Conservation (phyloP, 495 filamentous ascomycete species). For the Neurospora sp. region DNA sequence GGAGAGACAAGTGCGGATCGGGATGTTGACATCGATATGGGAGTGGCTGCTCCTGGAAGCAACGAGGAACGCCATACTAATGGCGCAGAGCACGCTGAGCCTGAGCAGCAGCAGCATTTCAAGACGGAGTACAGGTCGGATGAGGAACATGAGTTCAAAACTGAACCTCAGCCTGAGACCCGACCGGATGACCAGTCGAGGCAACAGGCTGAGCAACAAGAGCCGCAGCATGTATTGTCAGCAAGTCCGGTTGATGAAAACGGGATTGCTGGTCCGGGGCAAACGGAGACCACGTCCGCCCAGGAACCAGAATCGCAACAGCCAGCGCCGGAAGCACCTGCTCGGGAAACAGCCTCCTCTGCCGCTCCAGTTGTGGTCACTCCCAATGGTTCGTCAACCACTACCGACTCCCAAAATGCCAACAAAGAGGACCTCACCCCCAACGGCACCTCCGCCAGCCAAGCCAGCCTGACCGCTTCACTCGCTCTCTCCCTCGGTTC, state of each 20-base stretch:
- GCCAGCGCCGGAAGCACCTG: not conserved
- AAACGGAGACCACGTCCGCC: not conserved
- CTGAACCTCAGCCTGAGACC: not conserved
- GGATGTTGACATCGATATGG: not conserved
- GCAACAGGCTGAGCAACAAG: not conserved
- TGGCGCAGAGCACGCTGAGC: not conserved
- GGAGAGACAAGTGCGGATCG: not conserved
- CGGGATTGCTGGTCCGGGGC: not conserved
- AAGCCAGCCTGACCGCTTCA: not conserved
- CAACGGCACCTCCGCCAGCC: not conserved
- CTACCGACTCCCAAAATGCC: not conserved
- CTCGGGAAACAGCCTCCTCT: not conserved
- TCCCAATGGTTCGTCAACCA: not conserved
- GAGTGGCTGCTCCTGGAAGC: not conserved
- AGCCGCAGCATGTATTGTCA: not conserved
- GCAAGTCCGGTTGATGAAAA: not conserved
- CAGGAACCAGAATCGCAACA: not conserved
- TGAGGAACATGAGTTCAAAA: not conserved
- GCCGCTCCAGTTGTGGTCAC: not conserved
- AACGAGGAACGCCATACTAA: not conserved
- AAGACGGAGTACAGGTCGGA: not conserved
- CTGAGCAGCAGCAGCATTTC: not conserved
- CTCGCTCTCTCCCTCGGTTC: not conserved
- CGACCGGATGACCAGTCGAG: not conserved
- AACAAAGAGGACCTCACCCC: not conserved